Evolutionary conservation across 352 stramenopile genomes (phyloP), one percentile per base, ranked within the genome.

Genomic region (Globisporangium nunn): DNA sequence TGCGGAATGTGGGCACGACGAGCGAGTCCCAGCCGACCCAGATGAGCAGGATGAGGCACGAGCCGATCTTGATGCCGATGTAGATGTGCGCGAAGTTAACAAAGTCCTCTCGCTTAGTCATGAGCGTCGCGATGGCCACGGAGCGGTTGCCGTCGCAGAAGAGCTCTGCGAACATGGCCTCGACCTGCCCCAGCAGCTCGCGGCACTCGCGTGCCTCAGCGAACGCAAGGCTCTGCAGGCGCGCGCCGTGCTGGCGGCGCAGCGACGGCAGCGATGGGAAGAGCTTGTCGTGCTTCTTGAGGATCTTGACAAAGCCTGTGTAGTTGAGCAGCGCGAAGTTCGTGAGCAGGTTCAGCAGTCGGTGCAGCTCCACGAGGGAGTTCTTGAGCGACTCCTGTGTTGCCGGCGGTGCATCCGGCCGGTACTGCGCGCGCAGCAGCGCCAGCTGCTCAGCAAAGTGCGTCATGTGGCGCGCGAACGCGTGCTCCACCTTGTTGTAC

Each of bases 261-360:
- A 83, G 63, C 33, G 71, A 61, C 37, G 71, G 64, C 54, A 72
- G 64, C 23, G 81, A 67, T 1, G 70, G 69, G 41, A 81, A 75
- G 59, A 81, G 78, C 53, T 98, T 98, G 69, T 98, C 94, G 67
- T 98, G 90, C 56, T 98, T 98, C 67, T 99, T 98, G 33, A 98
- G 65, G 62, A 99, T 97, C 70, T 99, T 99, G 23, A 99, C 81
- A 66, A 98, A 98, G 14, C 87, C 96, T 0, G 96, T 99, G 71
- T 98, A 98, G 63, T 99, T 99, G 54, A 99, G 83, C 60, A 99
- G 90, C 31, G 91, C 83, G 78, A 96, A 99, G 70, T 99, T 99
- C 39, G 96, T 75, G 52, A 99, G 77, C 39, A 98, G 72, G 61
- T 98, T 97, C 28, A 96, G 66, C 47, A 93, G 78, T 3, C 94